phyloP scores from a whole-genome alignment of 495 filamentous ascomycete species.

The Xylaria venustula region DNA sequence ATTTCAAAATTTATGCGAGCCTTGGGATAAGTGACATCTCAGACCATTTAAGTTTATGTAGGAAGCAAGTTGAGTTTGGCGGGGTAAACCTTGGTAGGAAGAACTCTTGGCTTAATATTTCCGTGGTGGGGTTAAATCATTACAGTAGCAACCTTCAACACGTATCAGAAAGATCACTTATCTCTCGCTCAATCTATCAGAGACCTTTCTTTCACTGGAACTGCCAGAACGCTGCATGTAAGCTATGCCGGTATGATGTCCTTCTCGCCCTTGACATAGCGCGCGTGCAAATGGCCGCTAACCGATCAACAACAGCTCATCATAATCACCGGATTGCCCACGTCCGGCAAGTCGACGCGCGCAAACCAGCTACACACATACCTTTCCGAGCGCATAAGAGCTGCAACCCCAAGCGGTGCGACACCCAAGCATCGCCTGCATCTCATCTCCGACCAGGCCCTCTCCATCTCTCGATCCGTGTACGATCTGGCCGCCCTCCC shows the following conservation, averaged over 20 bases:
- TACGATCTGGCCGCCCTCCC: constrained; percentile 58
- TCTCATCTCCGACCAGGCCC: constrained; percentile 65
- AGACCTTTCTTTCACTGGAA: background rate
- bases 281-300: background rate
- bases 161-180: too few relatives aligned
- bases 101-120: too few relatives aligned
- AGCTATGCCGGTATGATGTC: constrained; percentile 15
- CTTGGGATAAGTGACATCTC: too few relatives aligned
- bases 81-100: constrained; percentile 5
- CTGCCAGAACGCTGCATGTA: background rate
- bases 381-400: constrained; percentile 57
- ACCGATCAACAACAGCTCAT: constrained; percentile 66
- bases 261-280: background rate
- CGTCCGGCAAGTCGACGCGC: constrained; percentile 88
- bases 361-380: constrained; percentile 71
- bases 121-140: too few relatives aligned
- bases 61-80: background rate
- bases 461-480: constrained; percentile 58
- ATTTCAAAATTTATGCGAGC: too few relatives aligned
- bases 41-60: too few relatives aligned
- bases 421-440: constrained; percentile 57
- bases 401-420: constrained; percentile 25
- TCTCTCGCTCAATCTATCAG: too few relatives aligned
- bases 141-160: too few relatives aligned
- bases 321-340: constrained; percentile 87